Base-by-base conservation (phyloP, 805 yeast genomes). In the Candida tammaniensis region DNA sequence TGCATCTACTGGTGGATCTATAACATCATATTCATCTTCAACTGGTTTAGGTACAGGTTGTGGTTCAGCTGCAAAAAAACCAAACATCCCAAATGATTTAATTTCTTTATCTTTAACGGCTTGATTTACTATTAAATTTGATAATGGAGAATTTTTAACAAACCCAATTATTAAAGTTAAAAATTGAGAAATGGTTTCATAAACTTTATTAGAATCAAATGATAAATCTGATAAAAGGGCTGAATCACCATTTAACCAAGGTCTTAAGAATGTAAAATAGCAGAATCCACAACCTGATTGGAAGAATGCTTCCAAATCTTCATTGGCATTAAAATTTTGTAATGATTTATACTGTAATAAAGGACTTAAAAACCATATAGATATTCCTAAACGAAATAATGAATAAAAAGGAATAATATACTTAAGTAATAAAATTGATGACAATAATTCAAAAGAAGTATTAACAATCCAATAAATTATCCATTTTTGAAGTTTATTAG, bases 381-480 rank as follows among this genome's bases (percentile, higher is more conserved):
- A 68, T 26, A 76, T 49, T 17, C 65, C 67, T 3, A 80, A 49
- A 36, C 71, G 68, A 22, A 70, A 27, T 1, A 82, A 47, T 4
- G 72, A 54, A 46, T 70, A 76, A 30, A 83, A 71, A 2, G 93
- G 91, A 12, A 82, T 40, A 24, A 71, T 43, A 20, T 58, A 50
- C 25, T 68, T 49, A n/a, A 84, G 33, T 14, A 74, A 61, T 7
- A 71, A 56, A 13, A 75, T 44, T 20, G 61, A 51, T 27, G 70
- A 62, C 38, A 70, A 74, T 9, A 59, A 44, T 1, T 60, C 55
- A 7, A 64, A 46, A 27, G 68, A 53, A 6, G 80, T 70, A 34
- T 71, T 56, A 1, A 82, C 78, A 9, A 82, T 64, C 95, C 95
- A 86, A 57, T 83, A 64, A 17, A 63, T 53, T 18, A 59, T 49